phyloP scores from a whole-genome alignment of 163 green algal species.

The Volvox carteri region DNA sequence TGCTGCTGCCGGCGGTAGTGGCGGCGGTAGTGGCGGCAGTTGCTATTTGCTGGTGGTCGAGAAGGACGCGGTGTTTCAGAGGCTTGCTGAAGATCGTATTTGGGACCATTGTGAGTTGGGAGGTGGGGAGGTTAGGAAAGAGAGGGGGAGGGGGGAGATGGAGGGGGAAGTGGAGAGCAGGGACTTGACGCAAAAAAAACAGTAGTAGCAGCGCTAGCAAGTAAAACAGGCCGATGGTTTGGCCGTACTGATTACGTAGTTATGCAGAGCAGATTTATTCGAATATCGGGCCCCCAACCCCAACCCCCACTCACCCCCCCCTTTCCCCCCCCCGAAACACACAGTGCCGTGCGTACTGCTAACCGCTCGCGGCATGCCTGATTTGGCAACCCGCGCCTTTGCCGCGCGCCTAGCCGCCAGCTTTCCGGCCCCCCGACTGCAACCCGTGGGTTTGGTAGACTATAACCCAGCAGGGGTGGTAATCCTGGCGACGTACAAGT shows the following conservation, averaged over 20 bases:
- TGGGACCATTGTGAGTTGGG: slow-evolving; percentile 52
- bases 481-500: slow-evolving; percentile 79
- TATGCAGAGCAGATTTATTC: too few species aligned
- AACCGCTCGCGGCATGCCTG: slow-evolving; percentile 85
- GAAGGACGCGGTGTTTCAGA: slow-evolving; percentile 85
- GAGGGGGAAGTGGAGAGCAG: not conserved
- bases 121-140: not conserved
- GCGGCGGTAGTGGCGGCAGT: not conserved
- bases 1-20: not conserved
- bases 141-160: not conserved
- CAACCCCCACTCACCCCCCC: not conserved
- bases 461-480: slow-evolving; percentile 83
- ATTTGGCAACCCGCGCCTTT: slow-evolving; percentile 79
- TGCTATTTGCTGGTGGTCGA: slow-evolving; percentile 77
- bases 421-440: slow-evolving; percentile 4
- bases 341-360: slow-evolving; percentile 75
- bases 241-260: not conserved
- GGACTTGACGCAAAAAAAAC: not conserved
- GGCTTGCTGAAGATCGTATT: slow-evolving; percentile 73
- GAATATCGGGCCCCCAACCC: too few species aligned
- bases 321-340: not conserved
- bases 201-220: not conserved
- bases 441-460: slow-evolving; percentile 82
- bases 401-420: slow-evolving; percentile 20
- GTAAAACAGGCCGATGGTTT: not conserved